phyloP scores from a whole-genome alignment of 2,329 filamentous ascomycete genomes.

The Diplodia corticola region DNA sequence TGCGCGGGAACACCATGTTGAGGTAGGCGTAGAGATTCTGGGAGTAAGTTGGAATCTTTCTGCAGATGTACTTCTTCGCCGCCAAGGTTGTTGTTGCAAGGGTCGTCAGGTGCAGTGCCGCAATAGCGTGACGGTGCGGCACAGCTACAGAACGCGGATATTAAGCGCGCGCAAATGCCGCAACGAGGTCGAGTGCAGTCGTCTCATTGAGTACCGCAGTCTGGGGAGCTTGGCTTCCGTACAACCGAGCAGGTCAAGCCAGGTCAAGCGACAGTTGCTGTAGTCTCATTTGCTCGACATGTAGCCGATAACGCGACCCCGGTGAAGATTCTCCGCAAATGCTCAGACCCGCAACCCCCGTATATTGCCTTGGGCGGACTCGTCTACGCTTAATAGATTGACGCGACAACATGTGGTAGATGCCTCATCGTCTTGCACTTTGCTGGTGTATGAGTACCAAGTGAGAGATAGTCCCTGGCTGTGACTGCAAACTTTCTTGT shows the following conservation, averaged over 20 bases:
- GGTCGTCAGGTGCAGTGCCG: not conserved
- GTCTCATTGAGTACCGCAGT: not conserved
- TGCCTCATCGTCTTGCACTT: not conserved
- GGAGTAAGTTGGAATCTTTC: not conserved
- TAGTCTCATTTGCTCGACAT: not conserved
- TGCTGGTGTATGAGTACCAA: not conserved
- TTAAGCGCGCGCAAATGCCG: not conserved
- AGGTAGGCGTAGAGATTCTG: too few species aligned
- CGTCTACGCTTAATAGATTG: too few species aligned
- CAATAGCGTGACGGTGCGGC: not conserved
- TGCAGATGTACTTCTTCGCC: too few species aligned
- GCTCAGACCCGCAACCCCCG: too few species aligned
- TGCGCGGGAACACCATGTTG: too few species aligned
- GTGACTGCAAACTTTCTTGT: not conserved
- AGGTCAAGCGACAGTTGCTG: not conserved
- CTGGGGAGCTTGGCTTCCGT: not conserved
- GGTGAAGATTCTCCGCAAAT: too few species aligned
- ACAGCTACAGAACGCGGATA: not conserved
- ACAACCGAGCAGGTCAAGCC: not conserved
- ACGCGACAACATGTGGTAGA: too few species aligned
- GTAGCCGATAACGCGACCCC: not conserved
- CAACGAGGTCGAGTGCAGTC: not conserved
- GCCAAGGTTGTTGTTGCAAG: not conserved
- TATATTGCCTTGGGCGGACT: too few species aligned
- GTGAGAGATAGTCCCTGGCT: not conserved